Conservation (phyloP, 2,329 filamentous ascomycete genomes). For the Pochonia chlamydosporia region DNA sequence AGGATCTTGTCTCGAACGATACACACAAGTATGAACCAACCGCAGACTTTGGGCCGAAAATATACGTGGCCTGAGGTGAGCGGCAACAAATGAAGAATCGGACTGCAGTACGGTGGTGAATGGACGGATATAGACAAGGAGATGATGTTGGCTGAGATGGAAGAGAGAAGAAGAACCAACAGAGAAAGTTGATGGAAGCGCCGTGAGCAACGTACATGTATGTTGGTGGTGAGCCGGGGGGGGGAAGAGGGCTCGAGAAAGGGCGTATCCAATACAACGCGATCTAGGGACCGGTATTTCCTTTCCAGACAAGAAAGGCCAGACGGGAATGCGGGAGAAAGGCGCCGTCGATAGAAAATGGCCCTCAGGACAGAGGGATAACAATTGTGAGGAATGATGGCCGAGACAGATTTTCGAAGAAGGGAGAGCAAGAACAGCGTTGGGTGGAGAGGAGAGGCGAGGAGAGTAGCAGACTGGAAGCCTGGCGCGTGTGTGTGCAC, state of each 20-base stretch:
- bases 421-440: constrained; percentile 4
- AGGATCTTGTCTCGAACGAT: neutral
- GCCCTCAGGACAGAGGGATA: constrained; percentile 23
- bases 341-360: constrained; percentile 11
- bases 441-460: neutral
- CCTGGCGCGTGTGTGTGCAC: too few relatives aligned
- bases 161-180: neutral
- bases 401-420: constrained; percentile 25
- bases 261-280: constrained; percentile 8
- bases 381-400: constrained; percentile 26
- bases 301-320: neutral
- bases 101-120: neutral
- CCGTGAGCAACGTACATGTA: constrained; percentile 6
- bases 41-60: constrained; percentile 3
- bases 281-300: constrained; percentile 5
- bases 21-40: constrained; percentile 3
- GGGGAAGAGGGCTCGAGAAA: neutral
- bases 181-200: neutral
- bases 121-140: constrained; percentile 1
- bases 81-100: neutral
- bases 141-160: neutral
- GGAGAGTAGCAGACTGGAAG: neutral
- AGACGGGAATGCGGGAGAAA: constrained; percentile 11
- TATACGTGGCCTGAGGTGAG: constrained; percentile 5
- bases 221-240: constrained; percentile 1